A percentile compares a stretch with the other conserved stretches of the same genome.
These are phyloP conservation scores for Leccinum aurantiacum DNA, from an alignment of 768 basidiomycete genomes.

Conservation along the genomic window DNA sequence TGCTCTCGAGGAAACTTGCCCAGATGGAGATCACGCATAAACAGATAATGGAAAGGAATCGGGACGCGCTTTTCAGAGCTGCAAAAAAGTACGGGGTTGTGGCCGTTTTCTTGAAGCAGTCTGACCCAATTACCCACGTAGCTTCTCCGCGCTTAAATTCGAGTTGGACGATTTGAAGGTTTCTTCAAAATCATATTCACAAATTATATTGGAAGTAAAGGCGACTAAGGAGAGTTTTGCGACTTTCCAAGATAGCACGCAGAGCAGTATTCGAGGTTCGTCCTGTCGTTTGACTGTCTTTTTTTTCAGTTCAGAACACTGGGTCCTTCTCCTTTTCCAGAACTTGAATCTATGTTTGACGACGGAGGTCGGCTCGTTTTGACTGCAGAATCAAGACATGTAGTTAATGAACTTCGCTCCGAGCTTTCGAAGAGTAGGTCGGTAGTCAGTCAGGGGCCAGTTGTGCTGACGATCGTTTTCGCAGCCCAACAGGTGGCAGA, in stretches of 20 bases:
- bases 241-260: slow-evolving; percentile 23
- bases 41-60: slow-evolving; percentile 13
- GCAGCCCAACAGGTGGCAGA: slow-evolving; percentile 50
- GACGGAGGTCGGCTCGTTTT: slow-evolving; percentile 26
- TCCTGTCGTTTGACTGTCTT: not conserved
- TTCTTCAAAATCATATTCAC: slow-evolving; percentile 23
- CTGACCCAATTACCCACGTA: slow-evolving; percentile 13
- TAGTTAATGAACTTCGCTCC: slow-evolving; percentile 35
- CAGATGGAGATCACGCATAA: slow-evolving; percentile 18
- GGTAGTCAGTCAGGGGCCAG: not conserved
- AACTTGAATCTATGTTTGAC: slow-evolving; percentile 31
- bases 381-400: slow-evolving; percentile 26
- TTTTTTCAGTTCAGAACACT: not conserved
- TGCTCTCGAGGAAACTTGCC: slow-evolving; percentile 14
- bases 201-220: slow-evolving; percentile 25
- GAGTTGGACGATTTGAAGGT: slow-evolving; percentile 30
- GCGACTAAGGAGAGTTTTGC: slow-evolving; percentile 26
- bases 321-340: slow-evolving; percentile 13
- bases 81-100: slow-evolving; percentile 20
- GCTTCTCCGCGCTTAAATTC: slow-evolving; percentile 32
- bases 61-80: slow-evolving; percentile 19
- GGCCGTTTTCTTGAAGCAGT: not conserved
- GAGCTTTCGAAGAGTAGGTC: slow-evolving; percentile 38
- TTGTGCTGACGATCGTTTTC: slow-evolving; percentile 8
- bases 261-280: slow-evolving; percentile 29